Evolutionary conservation across 768 basidiomycete genomes (phyloP).

Genomic region (Phlebiopsis flavidoalba): DNA sequence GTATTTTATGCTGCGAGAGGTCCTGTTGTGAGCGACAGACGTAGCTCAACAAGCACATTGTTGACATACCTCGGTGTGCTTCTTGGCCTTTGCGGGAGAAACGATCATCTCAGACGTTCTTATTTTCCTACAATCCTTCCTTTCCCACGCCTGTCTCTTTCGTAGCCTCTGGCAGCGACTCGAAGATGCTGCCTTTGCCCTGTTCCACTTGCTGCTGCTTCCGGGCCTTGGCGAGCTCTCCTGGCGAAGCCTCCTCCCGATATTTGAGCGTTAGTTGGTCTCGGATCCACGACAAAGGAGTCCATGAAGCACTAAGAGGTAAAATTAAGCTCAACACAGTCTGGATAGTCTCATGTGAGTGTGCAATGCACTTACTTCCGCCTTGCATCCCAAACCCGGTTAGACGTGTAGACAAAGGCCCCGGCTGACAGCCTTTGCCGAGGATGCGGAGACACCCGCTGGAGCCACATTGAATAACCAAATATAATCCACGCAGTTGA

Average conservation of each 20-base stretch:
- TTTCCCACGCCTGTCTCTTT: conserved; percentile 9
- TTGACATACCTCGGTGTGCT: conserved; percentile 22
- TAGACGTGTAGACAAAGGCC: conserved; percentile 12
- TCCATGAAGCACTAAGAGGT: conserved; percentile 39
- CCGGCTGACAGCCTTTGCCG: background rate
- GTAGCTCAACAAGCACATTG: background rate
- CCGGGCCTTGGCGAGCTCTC: conserved; percentile 32
- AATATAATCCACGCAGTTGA: background rate
- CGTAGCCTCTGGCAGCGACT: conserved; percentile 14
- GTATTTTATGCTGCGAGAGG: conserved; percentile 76
- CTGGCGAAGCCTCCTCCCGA: conserved; percentile 39
- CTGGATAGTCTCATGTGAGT: conserved; percentile 5
- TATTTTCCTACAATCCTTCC: too few species aligned
- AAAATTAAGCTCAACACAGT: conserved; percentile 6
- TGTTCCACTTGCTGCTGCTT: conserved; percentile 19
- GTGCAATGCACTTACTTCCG: conserved; percentile 32
- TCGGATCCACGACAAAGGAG: conserved; percentile 58
- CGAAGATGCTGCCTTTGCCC: conserved; percentile 24
- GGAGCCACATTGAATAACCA: background rate
- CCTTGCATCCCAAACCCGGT: conserved; percentile 33
- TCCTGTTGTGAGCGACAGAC: background rate
- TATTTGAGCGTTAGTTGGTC: conserved; percentile 49
- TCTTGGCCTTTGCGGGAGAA: conserved; percentile 9
- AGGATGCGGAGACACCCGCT: conserved; percentile 6
- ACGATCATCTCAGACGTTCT: background rate